Evolutionary conservation across 805 yeast species (phyloP).

Genomic region (Cyberlindnera subsufficiens): DNA sequence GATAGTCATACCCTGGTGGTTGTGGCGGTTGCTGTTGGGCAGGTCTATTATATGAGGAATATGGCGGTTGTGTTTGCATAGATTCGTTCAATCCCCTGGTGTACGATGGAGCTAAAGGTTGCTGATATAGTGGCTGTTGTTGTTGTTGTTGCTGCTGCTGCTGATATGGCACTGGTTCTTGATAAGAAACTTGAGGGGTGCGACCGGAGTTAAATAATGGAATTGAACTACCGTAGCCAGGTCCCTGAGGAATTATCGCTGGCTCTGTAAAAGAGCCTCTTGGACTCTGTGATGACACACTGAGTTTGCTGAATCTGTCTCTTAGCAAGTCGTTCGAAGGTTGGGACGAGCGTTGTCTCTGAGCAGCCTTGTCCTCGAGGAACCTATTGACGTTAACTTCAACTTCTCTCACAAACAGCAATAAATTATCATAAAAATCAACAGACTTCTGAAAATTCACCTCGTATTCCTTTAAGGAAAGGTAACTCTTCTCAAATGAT

Average conservation of each 20-base stretch:
- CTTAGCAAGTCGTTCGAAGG: slow-evolving; percentile 6
- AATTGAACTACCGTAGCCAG: slow-evolving; percentile 12
- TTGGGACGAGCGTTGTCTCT: slow-evolving; percentile 16
- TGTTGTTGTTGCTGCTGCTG: slow-evolving; percentile 3
- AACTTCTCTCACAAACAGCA: slow-evolving; percentile 20
- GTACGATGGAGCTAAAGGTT: neutral
- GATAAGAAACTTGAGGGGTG: slow-evolving; percentile 2
- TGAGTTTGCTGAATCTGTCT: slow-evolving; percentile 17
- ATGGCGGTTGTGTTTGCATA: neutral
- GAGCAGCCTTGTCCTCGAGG: slow-evolving; percentile 20
- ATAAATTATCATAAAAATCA: slow-evolving; percentile 51
- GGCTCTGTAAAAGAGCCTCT: slow-evolving; percentile 12
- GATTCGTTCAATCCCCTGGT: no score
- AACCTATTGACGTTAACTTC: slow-evolving; percentile 18
- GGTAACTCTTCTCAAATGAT: slow-evolving; percentile 42
- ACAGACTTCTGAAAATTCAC: slow-evolving; percentile 58
- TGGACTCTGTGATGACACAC: slow-evolving; percentile 14
- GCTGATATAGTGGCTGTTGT: neutral
- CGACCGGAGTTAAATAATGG: neutral
- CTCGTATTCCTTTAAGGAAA: slow-evolving; percentile 51
- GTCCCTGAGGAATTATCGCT: slow-evolving; percentile 2
- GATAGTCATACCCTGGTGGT: slow-evolving; percentile 6
- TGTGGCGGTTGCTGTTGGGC: slow-evolving; percentile 17
- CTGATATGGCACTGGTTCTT: slow-evolving; percentile 6
- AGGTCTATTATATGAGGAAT: slow-evolving; percentile 3